These are phyloP conservation scores for Solanum corneliomulleri DNA, from an alignment of 257 asterid genomes.

Conservation along the genomic window DNA sequence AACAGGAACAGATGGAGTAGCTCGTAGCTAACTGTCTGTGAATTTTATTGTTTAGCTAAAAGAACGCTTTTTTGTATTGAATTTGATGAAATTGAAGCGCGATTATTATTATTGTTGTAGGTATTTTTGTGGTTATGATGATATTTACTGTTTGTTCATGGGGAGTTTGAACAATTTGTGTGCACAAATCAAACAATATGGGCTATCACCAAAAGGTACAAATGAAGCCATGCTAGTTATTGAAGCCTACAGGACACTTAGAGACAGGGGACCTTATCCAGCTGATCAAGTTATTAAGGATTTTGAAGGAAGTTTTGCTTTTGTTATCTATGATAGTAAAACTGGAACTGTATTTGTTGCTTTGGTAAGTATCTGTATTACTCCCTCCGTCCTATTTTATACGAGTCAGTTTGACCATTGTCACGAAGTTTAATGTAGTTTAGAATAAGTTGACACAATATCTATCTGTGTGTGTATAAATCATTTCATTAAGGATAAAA, in stretches of 20 bases:
- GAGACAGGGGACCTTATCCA: conserved; percentile 90
- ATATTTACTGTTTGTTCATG: conserved; percentile 56
- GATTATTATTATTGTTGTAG: background rate
- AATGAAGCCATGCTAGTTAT: conserved; percentile 81
- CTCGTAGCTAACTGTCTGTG: background rate
- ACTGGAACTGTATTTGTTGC: conserved; percentile 66
- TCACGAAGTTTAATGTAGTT: background rate
- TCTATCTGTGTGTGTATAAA: too few relatives aligned
- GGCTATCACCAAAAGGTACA: conserved; percentile 43
- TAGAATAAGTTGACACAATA: too few relatives aligned
- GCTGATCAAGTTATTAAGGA: conserved; percentile 81
- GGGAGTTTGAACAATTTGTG: conserved; percentile 70
- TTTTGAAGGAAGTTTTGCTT: conserved; percentile 72
- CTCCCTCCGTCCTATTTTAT: background rate
- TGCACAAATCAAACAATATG: conserved; percentile 59
- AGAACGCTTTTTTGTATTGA: background rate
- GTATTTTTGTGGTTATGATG: conserved; percentile 66
- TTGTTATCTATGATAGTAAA: conserved; percentile 61
- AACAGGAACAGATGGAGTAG: background rate
- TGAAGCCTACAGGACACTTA: conserved; percentile 65
- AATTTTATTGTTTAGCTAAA: background rate
- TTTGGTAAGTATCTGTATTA: conserved; percentile 21
- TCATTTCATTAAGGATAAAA: too few relatives aligned
- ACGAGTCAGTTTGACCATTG: background rate
- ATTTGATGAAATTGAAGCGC: background rate